phyloP scores from a whole-genome alignment of 208 protist species.

The Acanthamoeba castellanii region DNA sequence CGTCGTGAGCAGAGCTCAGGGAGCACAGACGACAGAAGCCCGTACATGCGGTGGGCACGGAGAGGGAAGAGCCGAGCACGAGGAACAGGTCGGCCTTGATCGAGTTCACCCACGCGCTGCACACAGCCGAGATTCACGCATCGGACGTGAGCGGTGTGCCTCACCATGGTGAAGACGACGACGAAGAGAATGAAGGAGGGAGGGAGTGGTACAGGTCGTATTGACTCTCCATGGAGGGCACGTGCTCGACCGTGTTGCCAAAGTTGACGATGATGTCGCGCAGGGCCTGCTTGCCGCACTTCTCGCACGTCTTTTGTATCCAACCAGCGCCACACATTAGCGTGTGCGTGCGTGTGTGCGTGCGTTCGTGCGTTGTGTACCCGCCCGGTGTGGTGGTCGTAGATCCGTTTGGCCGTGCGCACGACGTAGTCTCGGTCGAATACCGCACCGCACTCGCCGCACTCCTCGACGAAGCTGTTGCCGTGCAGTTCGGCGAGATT shows the following conservation, averaged over 20 bases:
- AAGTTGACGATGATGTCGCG: slow-evolving; percentile 76
- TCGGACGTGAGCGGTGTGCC: too few relatives aligned
- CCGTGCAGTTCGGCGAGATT: slow-evolving; percentile 66
- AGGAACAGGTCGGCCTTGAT: slow-evolving; percentile 73
- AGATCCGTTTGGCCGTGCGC: slow-evolving; percentile 12
- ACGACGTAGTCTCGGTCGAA: slow-evolving; percentile 39
- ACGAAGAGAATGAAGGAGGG: background rate
- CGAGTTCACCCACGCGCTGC: slow-evolving; percentile 50
- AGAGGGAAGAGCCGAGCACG: slow-evolving; percentile 43
- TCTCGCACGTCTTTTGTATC: slow-evolving; percentile 12
- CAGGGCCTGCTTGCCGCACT: slow-evolving; percentile 13
- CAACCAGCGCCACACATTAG: background rate
- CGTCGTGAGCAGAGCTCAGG: background rate
- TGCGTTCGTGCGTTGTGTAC: background rate
- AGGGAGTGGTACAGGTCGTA: slow-evolving; percentile 47
- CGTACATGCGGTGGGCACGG: slow-evolving; percentile 50
- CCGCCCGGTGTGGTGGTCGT: slow-evolving; percentile 13
- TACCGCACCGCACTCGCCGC: background rate
- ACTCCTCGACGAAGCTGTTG: slow-evolving; percentile 73
- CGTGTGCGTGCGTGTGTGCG: background rate
- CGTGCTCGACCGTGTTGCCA: slow-evolving; percentile 69
- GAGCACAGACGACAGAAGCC: background rate
- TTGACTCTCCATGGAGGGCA: slow-evolving; percentile 65
- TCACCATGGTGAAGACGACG: background rate
- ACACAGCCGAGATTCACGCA: too few relatives aligned